A percentile compares a stretch with the other conserved stretches of the same genome.
Evolutionary conservation across 306 rosid genomes (phyloP).

Genomic region (Fragaria nilgerrensis): DNA sequence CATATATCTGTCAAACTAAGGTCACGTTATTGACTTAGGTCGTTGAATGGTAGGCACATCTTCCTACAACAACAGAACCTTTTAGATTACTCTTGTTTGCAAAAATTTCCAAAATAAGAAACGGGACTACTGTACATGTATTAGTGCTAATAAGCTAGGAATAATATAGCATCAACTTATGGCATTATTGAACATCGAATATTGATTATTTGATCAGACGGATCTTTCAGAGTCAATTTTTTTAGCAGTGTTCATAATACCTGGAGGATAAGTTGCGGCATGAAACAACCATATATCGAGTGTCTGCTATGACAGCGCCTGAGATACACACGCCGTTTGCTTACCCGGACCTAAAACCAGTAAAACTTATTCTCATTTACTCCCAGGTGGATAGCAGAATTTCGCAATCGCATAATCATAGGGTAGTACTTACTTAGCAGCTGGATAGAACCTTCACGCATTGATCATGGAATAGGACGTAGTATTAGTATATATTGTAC

Average conservation of each 20-base stretch:
- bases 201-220: background rate
- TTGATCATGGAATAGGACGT: too few species aligned
- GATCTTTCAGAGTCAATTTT: background rate
- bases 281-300: background rate
- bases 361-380: too few species aligned
- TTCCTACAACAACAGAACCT: background rate
- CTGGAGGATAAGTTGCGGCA: background rate
- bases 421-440: too few species aligned
- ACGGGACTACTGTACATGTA: background rate
- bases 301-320: too few species aligned
- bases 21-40: background rate
- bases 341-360: too few species aligned
- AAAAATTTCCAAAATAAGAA: background rate
- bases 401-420: too few species aligned
- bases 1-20: background rate
- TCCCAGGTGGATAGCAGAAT: too few species aligned
- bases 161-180: background rate
- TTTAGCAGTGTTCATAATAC: background rate
- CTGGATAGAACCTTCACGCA: too few species aligned
- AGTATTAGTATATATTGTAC: too few species aligned
- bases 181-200: background rate
- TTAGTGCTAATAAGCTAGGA: background rate
- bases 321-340: too few species aligned
- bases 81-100: too few species aligned
- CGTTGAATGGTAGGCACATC: constrained; percentile 13